Evolutionary conservation across 2,329 filamentous ascomycete genomes (phyloP).

Genomic region (Aspergillus fumigatus): DNA sequence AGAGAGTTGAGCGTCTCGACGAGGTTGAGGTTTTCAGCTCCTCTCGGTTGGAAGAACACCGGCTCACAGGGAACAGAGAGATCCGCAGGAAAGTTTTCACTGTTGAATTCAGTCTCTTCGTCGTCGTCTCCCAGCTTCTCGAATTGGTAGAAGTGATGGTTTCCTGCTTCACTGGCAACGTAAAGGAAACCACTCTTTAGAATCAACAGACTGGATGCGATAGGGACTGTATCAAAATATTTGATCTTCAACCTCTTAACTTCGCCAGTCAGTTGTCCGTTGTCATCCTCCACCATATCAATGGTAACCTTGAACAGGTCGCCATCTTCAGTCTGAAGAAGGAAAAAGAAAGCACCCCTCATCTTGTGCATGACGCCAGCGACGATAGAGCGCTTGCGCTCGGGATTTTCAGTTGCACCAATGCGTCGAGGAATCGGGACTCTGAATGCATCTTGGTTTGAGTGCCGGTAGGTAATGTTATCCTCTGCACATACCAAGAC

Average conservation of each 20-base stretch:
- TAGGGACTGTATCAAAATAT: constrained; percentile 94
- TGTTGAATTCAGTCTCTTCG: constrained; percentile 79
- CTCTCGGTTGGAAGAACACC: constrained; percentile 78
- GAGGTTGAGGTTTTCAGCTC: constrained; percentile 74
- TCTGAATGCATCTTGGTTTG: constrained; percentile 83
- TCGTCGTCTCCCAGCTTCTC: constrained; percentile 96
- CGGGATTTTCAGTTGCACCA: constrained; percentile 86
- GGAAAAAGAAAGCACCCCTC: constrained; percentile 94
- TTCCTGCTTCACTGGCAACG: constrained; percentile 85
- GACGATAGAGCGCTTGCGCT: constrained; percentile 80
- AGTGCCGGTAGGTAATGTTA: constrained; percentile 94
- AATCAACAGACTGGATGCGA: constrained; percentile 83
- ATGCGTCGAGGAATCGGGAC: constrained; percentile 83
- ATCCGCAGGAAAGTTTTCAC: constrained; percentile 76
- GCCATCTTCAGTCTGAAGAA: constrained; percentile 94
- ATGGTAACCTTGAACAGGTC: constrained; percentile 96
- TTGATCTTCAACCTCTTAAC: constrained; percentile 85
- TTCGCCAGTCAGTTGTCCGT: constrained; percentile 73
- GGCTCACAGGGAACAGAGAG: constrained; percentile 67
- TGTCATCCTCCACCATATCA: constrained; percentile 77
- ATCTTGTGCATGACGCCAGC: constrained; percentile 97
- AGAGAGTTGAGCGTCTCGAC: constrained; percentile 83
- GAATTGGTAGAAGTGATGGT: constrained; percentile 94
- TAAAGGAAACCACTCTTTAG: constrained; percentile 95
- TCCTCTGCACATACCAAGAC: constrained; percentile 93